These are phyloP conservation scores for Darksidea phi DNA, from an alignment of 495 filamentous ascomycete genomes.

Conservation along the genomic window DNA sequence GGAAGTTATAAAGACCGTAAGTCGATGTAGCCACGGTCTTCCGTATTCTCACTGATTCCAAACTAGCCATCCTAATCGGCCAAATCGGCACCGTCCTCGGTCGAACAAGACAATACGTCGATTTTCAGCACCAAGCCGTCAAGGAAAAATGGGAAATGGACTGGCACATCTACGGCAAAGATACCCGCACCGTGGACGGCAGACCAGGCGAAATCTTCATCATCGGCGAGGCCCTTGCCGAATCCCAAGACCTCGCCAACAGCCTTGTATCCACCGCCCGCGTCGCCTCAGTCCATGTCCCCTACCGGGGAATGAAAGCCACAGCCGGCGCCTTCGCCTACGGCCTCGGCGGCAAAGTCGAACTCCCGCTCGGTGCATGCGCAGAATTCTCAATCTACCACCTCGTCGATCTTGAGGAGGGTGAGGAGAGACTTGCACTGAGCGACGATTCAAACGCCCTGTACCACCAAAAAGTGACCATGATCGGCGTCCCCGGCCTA, in stretches of 20 bases:
- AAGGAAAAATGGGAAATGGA: conserved; percentile 39
- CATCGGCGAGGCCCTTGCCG: conserved; percentile 47
- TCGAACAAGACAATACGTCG: conserved; percentile 35
- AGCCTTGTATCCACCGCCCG: conserved; percentile 44
- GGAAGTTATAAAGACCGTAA: conserved; percentile 48
- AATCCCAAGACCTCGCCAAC: conserved; percentile 47
- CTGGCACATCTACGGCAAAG: conserved; percentile 48
- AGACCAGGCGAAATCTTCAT: conserved; percentile 42
- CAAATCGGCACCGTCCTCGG: conserved; percentile 45
- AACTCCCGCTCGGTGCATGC: conserved; percentile 44
- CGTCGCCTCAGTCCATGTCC: conserved; percentile 45
- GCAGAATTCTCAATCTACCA: conserved; percentile 52
- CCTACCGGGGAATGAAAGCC: conserved; percentile 49
- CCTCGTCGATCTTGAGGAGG: conserved; percentile 45
- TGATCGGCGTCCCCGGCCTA: conserved; percentile 1
- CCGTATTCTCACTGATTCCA: neutral
- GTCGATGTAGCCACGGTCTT: too few species aligned
- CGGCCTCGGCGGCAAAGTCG: conserved; percentile 40
- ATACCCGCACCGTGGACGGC: conserved; percentile 20
- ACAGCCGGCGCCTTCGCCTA: conserved; percentile 51
- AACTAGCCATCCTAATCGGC: conserved; percentile 44
- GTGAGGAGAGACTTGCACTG: conserved; percentile 31
- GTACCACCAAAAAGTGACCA: neutral
- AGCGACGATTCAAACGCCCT: neutral
- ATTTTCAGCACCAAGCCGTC: conserved; percentile 33